Evolutionary conservation across 1,284 basidiomycete species (phyloP).

Genomic region (Cryptococcus sp.): DNA sequence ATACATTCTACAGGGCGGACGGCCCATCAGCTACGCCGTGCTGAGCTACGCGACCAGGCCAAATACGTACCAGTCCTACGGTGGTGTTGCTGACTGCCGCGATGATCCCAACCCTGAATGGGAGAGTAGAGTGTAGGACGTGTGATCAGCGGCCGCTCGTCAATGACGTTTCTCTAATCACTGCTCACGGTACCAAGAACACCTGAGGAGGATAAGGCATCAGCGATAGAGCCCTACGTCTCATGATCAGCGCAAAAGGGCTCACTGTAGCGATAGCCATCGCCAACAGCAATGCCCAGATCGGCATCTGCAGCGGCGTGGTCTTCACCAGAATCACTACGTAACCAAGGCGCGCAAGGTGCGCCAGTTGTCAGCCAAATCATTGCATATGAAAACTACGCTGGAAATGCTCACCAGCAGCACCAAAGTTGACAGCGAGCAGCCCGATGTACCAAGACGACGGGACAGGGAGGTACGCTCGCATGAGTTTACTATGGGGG

Average conservation of each 20-base stretch:
- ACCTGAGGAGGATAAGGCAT: slow-evolving; percentile 20
- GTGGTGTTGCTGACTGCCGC: slow-evolving; percentile 54
- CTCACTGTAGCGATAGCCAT: slow-evolving; percentile 50
- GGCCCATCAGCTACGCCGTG: neutral
- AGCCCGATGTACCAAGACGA: slow-evolving; percentile 47
- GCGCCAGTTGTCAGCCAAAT: neutral
- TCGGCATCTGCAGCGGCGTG: slow-evolving; percentile 53
- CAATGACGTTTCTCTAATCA: neutral
- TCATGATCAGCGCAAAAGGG: neutral
- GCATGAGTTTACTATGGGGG: slow-evolving; percentile 42
- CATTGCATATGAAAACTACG: neutral
- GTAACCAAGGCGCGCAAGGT: neutral
- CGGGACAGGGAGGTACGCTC: slow-evolving; percentile 43
- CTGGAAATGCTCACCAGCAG: slow-evolving; percentile 30
- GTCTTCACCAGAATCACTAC: slow-evolving; percentile 51
- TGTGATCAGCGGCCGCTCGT: neutral
- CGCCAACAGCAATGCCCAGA: slow-evolving; percentile 53
- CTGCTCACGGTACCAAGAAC: slow-evolving; percentile 45
- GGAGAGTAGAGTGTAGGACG: slow-evolving; percentile 28
- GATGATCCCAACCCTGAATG: slow-evolving; percentile 51
- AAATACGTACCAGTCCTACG: slow-evolving; percentile 46
- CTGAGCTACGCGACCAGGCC: neutral
- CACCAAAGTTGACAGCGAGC: slow-evolving; percentile 41
- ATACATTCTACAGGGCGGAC: slow-evolving; percentile 41
- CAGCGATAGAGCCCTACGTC: neutral